Evolutionary conservation across 345 rosid genomes (phyloP).

Genomic region (Cardamine chenopodiifolia): DNA sequence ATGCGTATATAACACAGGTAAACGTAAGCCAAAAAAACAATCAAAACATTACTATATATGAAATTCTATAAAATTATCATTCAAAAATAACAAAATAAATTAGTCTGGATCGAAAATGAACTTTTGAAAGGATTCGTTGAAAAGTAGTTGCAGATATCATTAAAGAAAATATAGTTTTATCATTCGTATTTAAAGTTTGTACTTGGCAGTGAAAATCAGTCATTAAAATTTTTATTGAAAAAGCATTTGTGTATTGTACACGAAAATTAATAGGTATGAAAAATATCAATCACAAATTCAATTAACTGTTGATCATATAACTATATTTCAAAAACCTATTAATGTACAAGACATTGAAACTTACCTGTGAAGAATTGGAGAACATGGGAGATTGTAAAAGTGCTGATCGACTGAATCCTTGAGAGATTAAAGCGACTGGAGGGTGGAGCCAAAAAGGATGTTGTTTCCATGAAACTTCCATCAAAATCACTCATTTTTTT

Average conservation of each 20-base stretch:
- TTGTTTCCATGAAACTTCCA: conserved; percentile 5
- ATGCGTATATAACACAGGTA: neutral
- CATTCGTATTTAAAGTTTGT: neutral
- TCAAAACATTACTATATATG: neutral
- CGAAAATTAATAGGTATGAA: neutral
- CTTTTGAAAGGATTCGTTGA: neutral
- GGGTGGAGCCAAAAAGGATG: conserved; percentile 7
- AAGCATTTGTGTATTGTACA: too few species aligned
- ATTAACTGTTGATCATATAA: neutral
- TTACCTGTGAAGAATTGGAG: conserved; percentile 12
- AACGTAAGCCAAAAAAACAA: neutral
- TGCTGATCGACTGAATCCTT: conserved; percentile 25
- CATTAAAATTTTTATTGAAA: neutral
- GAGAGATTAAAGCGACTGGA: conserved; percentile 17
- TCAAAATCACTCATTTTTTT: conserved; percentile 17
- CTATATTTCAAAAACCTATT: neutral
- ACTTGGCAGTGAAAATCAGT: neutral
- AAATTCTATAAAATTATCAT: neutral
- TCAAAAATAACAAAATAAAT: neutral
- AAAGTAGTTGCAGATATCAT: neutral
- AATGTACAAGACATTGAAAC: neutral
- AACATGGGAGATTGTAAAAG: conserved; percentile 23
- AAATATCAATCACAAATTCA: neutral
- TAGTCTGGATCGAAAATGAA: neutral
- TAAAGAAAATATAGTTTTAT: too few species aligned